phyloP scores from a whole-genome alignment of 75 land plant genomes.

The Adiantum capillusveneris region DNA sequence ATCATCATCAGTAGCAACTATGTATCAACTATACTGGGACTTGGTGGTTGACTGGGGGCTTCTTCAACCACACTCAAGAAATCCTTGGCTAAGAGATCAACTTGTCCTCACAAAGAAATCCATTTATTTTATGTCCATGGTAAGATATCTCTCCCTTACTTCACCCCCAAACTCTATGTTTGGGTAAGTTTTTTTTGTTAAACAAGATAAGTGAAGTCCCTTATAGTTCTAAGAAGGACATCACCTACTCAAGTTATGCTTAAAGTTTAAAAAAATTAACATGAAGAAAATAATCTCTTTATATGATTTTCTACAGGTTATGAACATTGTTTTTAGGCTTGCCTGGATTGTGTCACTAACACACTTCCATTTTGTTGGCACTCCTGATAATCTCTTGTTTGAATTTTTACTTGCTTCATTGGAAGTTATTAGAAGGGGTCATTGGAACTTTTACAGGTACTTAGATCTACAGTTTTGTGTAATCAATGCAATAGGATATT shows the following conservation, averaged over 20 bases:
- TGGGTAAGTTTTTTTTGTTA: neutral
- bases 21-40: conserved; percentile 45
- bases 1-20: conserved; percentile 31
- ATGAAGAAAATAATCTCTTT: too few relatives aligned
- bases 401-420: conserved; percentile 18
- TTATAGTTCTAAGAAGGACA: too few relatives aligned
- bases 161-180: neutral
- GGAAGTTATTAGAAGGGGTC: conserved; percentile 22
- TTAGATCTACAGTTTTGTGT: too few relatives aligned
- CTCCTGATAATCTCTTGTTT: neutral
- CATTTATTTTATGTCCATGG: conserved; percentile 21
- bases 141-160: neutral
- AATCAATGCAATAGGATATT: too few relatives aligned
- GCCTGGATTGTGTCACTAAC: conserved; percentile 31
- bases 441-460: conserved; percentile 25
- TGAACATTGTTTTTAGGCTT: conserved; percentile 17
- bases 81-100: conserved; percentile 46
- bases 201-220: too few relatives aligned
- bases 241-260: too few relatives aligned
- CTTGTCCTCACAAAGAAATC: conserved; percentile 35
- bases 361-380: conserved; percentile 4
- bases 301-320: conserved; percentile 10
- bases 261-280: too few relatives aligned
- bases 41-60: conserved; percentile 60
- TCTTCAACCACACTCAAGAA: conserved; percentile 41